Evolutionary conservation across 768 basidiomycete genomes (phyloP), one percentile per base, ranked within the genome.

Genomic region (Mycena sanguinolenta): DNA sequence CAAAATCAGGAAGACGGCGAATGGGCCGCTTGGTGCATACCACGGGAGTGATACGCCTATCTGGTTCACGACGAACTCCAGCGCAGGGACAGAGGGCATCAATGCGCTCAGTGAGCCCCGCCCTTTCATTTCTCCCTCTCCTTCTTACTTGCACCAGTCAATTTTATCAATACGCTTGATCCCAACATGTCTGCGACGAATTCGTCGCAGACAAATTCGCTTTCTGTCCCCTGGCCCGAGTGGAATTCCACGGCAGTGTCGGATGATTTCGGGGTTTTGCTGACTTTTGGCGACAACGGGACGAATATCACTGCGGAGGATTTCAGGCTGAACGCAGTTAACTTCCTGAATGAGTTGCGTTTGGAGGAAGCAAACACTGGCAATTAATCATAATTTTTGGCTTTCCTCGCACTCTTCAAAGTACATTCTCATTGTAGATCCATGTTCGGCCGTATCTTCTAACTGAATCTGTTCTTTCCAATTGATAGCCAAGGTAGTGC

Each of bases 91-190:
- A 7, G 13, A 17, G 7, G 42, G 16, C 17, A 7, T 44, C 17
- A 19, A 44, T 44, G 42, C 42, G 13, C 17, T 44, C 16, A 14
- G 42, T 44, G 21, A 44, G 42, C 42, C 16, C 21, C 42, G 1
- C 42, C 42, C 13, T 44, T 14, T 7, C 36, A 38, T 6, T 7
- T 38, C 36, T 7, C 36, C 8, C 36, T 38, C 6, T 38, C 14
- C 14, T 7, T 38, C 14, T 14, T 14, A 38, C 36, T 53, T 53
- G n/a, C n/a, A n/a, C 25, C 38, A 67, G 66, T 62, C 39, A 68
- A 68, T 32, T 68, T 68, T 27, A 25, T 68, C 60, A 62, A 61
- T 39, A 68, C 59, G 17, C 53, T 68, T 0, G 60, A 68, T 25
- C 67, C 67, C 7, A 68, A 68, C 42, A 2, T n/a, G 7, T 25